Conservation (phyloP, 179 eudicot genomes). For the Vitellaria paradoxa region DNA sequence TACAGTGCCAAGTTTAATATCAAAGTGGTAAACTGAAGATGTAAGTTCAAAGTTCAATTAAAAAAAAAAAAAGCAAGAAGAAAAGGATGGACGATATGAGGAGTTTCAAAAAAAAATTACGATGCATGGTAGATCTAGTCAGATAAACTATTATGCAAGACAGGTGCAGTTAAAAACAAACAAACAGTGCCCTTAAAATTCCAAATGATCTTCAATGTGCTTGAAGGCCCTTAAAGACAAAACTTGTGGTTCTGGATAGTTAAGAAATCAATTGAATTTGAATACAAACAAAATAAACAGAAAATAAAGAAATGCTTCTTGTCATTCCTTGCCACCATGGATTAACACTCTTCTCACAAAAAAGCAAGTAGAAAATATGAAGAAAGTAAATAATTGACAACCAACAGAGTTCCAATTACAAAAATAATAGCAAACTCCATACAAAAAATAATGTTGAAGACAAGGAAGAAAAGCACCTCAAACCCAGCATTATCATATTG, state of each 20-base stretch:
- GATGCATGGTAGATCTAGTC: background rate
- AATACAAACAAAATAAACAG: background rate
- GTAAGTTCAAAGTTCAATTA: too few relatives aligned
- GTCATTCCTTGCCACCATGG: background rate
- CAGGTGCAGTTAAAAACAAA: background rate
- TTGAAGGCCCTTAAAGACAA: background rate
- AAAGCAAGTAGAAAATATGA: background rate
- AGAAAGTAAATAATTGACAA: background rate
- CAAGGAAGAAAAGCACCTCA: slow-evolving; percentile 55
- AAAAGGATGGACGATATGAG: background rate
- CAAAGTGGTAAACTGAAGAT: background rate
- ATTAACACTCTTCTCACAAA: background rate
- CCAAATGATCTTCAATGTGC: background rate
- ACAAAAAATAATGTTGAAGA: background rate
- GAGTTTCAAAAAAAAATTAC: background rate
- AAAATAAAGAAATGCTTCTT: background rate
- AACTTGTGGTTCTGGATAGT: background rate
- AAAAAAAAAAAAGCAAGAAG: background rate
- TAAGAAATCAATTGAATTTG: background rate
- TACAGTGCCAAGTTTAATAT: background rate
- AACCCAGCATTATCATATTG: slow-evolving; percentile 92
- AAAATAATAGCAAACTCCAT: background rate
- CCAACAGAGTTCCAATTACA: background rate
- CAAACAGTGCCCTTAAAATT: background rate
- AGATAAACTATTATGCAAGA: background rate